Conservation (phyloP, 768 basidiomycete genomes). For the Hericium erinaceus region DNA sequence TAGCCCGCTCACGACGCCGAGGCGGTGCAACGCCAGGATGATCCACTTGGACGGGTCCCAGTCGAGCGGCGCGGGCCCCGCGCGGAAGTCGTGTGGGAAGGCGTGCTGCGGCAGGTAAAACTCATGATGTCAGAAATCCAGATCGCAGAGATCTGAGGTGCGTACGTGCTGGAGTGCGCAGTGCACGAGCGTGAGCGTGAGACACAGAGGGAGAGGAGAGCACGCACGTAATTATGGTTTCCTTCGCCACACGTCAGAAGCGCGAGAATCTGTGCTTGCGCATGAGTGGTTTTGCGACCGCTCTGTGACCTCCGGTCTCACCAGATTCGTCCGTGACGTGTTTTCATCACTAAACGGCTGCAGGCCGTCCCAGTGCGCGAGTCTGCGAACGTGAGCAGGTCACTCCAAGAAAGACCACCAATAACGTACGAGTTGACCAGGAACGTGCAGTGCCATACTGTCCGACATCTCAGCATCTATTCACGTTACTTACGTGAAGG, state of each 20-base stretch:
- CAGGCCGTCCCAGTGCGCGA: constrained; percentile 76
- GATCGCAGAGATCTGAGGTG: too few species aligned
- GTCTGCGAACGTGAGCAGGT: constrained; percentile 23
- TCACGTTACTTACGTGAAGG: background rate
- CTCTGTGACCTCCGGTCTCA: constrained; percentile 18
- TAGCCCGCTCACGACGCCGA: constrained; percentile 40
- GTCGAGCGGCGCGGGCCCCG: constrained; percentile 47
- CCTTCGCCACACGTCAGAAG: constrained; percentile 69
- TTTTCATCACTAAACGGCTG: constrained; percentile 78
- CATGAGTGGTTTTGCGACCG: background rate
- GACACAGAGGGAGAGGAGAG: background rate
- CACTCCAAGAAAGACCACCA: background rate
- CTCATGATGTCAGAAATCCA: background rate
- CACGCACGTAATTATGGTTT: constrained; percentile 64
- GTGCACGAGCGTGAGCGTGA: background rate
- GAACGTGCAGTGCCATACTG: constrained; percentile 70
- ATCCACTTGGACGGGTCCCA: constrained; percentile 85
- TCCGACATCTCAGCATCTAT: background rate
- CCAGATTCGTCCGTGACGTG: constrained; percentile 65
- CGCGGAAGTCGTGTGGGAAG: constrained; percentile 72
- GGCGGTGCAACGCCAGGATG: constrained; percentile 40
- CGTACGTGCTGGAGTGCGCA: too few species aligned
- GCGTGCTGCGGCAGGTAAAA: constrained; percentile 39
- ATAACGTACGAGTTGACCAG: constrained; percentile 54
- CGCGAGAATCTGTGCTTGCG: constrained; percentile 43